Evolutionary conservation across 2,329 filamentous ascomycete species (phyloP).

Genomic region (Juglanconis sp.): DNA sequence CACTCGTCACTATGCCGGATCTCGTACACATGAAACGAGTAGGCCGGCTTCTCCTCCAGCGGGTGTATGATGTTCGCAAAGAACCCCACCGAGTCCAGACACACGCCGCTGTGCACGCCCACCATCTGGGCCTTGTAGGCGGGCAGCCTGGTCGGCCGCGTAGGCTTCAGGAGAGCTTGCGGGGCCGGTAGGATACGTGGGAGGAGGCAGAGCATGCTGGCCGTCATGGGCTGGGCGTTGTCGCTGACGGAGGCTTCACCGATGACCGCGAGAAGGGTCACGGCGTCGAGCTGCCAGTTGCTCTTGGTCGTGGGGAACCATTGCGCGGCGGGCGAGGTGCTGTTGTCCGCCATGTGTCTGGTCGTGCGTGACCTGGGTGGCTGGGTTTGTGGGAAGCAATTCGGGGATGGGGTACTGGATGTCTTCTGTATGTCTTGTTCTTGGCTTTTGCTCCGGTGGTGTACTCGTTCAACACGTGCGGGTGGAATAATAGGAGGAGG

Average conservation of each 20-base stretch:
- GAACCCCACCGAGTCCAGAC: slow-evolving; percentile 55
- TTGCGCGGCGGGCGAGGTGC: slow-evolving; percentile 7
- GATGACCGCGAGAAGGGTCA: slow-evolving; percentile 61
- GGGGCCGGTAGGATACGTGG: slow-evolving; percentile 61
- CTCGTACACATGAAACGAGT: slow-evolving; percentile 45
- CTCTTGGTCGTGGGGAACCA: slow-evolving; percentile 43
- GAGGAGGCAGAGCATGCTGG: slow-evolving; percentile 48
- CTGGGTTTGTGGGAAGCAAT: background rate
- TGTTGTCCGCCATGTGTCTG: slow-evolving; percentile 23
- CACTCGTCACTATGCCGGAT: slow-evolving; percentile 42
- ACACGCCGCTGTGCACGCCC: slow-evolving; percentile 56
- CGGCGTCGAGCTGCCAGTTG: slow-evolving; percentile 57
- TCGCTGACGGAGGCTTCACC: slow-evolving; percentile 58
- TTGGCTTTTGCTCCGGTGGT: too few species aligned
- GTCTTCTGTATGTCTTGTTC: too few species aligned
- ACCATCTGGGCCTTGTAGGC: slow-evolving; percentile 52
- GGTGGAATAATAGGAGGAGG: too few species aligned
- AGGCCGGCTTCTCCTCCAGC: slow-evolving; percentile 46
- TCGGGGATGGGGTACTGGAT: background rate
- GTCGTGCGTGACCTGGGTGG: background rate
- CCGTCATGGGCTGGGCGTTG: slow-evolving; percentile 56
- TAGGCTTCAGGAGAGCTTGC: slow-evolving; percentile 57
- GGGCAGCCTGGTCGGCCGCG: slow-evolving; percentile 53
- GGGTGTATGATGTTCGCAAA: slow-evolving; percentile 60
- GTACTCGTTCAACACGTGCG: too few species aligned